A percentile compares a stretch with the other conserved stretches of the same genome.
Evolutionary conservation across 1,284 basidiomycete genomes (phyloP).

Genomic region (Kwoniella shivajii): DNA sequence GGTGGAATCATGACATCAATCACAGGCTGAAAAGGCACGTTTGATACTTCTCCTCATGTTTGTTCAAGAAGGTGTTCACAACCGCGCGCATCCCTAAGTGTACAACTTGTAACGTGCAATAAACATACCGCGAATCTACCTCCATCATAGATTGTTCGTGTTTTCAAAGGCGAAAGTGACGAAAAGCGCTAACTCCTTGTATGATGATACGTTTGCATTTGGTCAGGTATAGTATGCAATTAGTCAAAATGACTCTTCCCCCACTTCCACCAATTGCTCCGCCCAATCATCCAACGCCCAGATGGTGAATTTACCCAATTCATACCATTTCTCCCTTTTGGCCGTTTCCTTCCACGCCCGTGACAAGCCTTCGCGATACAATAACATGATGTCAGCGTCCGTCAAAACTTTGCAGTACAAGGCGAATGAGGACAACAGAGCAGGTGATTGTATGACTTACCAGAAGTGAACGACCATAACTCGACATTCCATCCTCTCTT

Average conservation of each 20-base stretch:
- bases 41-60: too few relatives aligned
- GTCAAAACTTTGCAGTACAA: background rate
- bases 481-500: conserved; percentile 85
- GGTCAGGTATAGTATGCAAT: background rate
- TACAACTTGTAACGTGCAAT: too few relatives aligned
- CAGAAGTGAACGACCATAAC: conserved; percentile 56
- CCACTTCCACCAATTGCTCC: conserved; percentile 42
- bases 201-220: background rate
- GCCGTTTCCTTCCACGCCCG: conserved; percentile 36
- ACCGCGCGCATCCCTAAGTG: too few relatives aligned
- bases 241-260: conserved; percentile 3
- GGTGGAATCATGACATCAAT: too few relatives aligned
- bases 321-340: conserved; percentile 34
- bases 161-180: background rate
- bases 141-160: too few relatives aligned
- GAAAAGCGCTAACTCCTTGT: too few relatives aligned
- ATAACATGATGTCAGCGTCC: background rate
- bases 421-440: background rate
- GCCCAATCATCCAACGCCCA: conserved; percentile 47
- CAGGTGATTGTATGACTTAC: conserved; percentile 23
- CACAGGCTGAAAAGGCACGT: too few relatives aligned
- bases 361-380: conserved; percentile 30
- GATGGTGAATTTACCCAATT: conserved; percentile 37
- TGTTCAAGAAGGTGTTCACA: too few relatives aligned
- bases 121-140: too few relatives aligned